Evolutionary conservation across 768 basidiomycete genomes (phyloP), one percentile per base, ranked within the genome.

Genomic region (Dioszegia aurantiaca): DNA sequence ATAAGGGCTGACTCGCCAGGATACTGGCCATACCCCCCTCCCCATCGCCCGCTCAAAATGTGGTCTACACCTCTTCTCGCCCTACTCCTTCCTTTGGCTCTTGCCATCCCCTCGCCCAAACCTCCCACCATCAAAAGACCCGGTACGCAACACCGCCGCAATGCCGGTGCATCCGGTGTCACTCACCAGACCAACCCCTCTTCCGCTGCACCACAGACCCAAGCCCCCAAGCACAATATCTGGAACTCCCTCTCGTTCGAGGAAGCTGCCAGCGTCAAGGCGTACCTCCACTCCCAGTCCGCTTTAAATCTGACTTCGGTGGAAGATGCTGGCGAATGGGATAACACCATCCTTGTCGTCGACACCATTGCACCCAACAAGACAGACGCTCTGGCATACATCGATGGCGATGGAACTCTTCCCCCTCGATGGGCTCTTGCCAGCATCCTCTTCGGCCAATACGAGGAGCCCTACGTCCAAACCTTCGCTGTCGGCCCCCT

Each of bases 311-410:
- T 85, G 17, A 84, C 83, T 0, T 66, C 59, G 8, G 63, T 68
- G 2, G 65, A 63, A 23, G 39, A 64, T 5, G 77, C 80, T 1
- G 53, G 44, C 10, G 49, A 78, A 9, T 79, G 80, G 0, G 83
- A 85, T 62, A 84, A 85, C 68, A 70, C 78, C 58, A 70, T 84
- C 39, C 82, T 78, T 66, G 66, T 79, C 56, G 80, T 86, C 56
- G 84, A 85, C 58, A 70, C 77, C 0, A 81, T 78, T 52, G 78
- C 78, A 27, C 84, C 84, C 1, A 60, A 79, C 0, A 86, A 86
- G 69, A 61, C 64, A 2, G 80, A 76, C 19, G 81, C 80, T 3
- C 72, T 84, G 14, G 72, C 72, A 0, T 83, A 84, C 64, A 70
- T 85, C 33, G 74, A 80, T 3, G 67, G 74, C 9, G 76, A 80